Percentiles rank a stretch among this genome's conserved stretches.
Evolutionary conservation across 768 basidiomycete genomes (phyloP).

Genomic region (Pluteus cervinus): DNA sequence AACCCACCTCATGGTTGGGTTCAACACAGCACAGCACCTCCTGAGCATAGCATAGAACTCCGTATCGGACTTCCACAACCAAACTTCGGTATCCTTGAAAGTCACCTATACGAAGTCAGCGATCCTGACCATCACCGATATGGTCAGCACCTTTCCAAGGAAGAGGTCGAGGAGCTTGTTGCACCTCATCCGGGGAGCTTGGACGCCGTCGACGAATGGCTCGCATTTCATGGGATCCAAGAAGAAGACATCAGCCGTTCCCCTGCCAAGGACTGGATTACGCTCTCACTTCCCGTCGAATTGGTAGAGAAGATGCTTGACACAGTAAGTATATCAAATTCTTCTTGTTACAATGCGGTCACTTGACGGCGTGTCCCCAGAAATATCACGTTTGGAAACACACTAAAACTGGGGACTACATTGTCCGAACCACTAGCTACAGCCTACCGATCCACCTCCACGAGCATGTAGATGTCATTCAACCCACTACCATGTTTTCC

Average conservation of each 20-base stretch:
- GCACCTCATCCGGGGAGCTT: slow-evolving; percentile 51
- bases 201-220: slow-evolving; percentile 54
- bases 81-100: slow-evolving; percentile 42
- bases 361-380: slow-evolving; percentile 22
- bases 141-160: slow-evolving; percentile 54
- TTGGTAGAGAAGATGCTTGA: slow-evolving; percentile 67
- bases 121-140: slow-evolving; percentile 50
- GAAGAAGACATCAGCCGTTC: slow-evolving; percentile 46
- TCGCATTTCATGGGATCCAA: slow-evolving; percentile 46
- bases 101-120: slow-evolving; percentile 52
- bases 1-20: slow-evolving; percentile 37
- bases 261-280: slow-evolving; percentile 67
- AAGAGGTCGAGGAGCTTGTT: slow-evolving; percentile 57
- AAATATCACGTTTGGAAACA: slow-evolving; percentile 62
- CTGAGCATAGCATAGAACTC: slow-evolving; percentile 42
- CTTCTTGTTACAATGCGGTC: slow-evolving; percentile 2
- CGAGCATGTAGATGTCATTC: slow-evolving; percentile 58
- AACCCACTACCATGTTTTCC: slow-evolving; percentile 68
- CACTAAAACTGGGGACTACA: slow-evolving; percentile 39
- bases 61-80: slow-evolving; percentile 54
- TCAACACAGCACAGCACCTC: slow-evolving; percentile 31
- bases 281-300: slow-evolving; percentile 47
- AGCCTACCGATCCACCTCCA: slow-evolving; percentile 56
- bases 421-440: slow-evolving; percentile 66
- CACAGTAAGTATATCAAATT: slow-evolving; percentile 42